These are phyloP conservation scores for Cercospora sojina DNA, from an alignment of 2,329 filamentous ascomycete species.

Conservation along the genomic window DNA sequence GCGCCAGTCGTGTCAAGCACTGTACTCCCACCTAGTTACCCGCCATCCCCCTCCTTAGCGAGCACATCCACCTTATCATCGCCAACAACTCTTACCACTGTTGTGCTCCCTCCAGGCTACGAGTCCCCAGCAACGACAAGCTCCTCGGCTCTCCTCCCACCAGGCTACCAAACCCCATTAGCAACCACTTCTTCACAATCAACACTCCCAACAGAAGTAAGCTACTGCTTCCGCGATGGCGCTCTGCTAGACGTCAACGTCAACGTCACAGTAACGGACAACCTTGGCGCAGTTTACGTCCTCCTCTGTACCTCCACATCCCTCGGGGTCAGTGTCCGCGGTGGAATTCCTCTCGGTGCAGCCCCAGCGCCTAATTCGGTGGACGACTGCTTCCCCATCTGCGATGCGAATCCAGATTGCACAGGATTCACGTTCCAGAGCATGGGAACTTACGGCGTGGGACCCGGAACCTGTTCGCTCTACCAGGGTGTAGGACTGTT, in stretches of 20 bases:
- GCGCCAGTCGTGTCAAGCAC: neutral
- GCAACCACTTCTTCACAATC: neutral
- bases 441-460: conserved; percentile 1
- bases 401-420: conserved; percentile 1
- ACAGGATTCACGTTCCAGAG: conserved; percentile 16
- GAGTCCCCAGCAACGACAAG: neutral
- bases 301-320: conserved; percentile 6
- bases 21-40: neutral
- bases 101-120: neutral
- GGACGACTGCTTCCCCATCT: conserved; percentile 9
- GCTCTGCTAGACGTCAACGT: conserved; percentile 3
- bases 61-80: neutral
- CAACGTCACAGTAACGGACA: conserved; percentile 12
- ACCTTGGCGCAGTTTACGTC: conserved; percentile 5
- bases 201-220: neutral
- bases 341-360: neutral
- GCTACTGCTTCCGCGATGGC: conserved; percentile 11
- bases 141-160: neutral
- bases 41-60: neutral
- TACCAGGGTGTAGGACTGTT: neutral
- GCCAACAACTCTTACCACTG: neutral
- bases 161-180: neutral
- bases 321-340: conserved; percentile 1
- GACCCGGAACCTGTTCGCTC: conserved; percentile 1
- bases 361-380: conserved; percentile 8